A percentile compares a stretch with the other conserved stretches of the same genome.
Evolutionary conservation across 1,284 basidiomycete genomes (phyloP).

Genomic region (Marasmius sp.): DNA sequence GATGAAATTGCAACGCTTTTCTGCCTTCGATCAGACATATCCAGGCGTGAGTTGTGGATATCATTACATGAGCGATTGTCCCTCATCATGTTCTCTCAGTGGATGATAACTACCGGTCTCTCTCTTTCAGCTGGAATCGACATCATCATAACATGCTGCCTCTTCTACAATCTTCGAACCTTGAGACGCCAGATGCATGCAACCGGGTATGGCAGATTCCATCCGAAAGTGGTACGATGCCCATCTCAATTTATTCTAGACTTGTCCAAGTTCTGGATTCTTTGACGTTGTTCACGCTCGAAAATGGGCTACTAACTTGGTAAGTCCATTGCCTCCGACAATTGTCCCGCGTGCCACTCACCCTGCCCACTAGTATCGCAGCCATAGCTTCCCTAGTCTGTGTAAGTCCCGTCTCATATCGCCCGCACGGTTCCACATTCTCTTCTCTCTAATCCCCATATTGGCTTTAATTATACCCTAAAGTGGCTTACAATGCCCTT

Average conservation of each 20-base stretch:
- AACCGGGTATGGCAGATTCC: conserved; percentile 10
- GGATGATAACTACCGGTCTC: conserved; percentile 53
- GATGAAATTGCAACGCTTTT: conserved; percentile 4
- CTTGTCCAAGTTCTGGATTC: conserved; percentile 50
- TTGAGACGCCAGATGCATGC: conserved; percentile 25
- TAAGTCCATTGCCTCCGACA: conserved; percentile 17
- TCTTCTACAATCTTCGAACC: conserved; percentile 43
- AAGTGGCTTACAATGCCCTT: conserved; percentile 21
- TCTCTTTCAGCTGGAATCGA: conserved; percentile 47
- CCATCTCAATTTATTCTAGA: conserved; percentile 22
- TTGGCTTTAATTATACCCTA: neutral
- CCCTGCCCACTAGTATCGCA: conserved; percentile 27
- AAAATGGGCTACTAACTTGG: conserved; percentile 52
- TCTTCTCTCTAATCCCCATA: neutral
- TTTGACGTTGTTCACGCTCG: conserved; percentile 52
- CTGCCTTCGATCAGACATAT: conserved; percentile 1
- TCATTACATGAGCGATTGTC: conserved; percentile 20
- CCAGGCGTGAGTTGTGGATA: neutral
- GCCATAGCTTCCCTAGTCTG: conserved; percentile 41
- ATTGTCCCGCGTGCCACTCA: neutral
- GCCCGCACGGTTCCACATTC: neutral
- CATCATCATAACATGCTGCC: conserved; percentile 43
- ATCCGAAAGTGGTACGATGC: neutral
- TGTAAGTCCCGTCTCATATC: conserved; percentile 29
- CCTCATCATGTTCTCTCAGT: conserved; percentile 24